phyloP scores from a whole-genome alignment of 2,329 filamentous ascomycete species.

The Colletotrichum sp. region DNA sequence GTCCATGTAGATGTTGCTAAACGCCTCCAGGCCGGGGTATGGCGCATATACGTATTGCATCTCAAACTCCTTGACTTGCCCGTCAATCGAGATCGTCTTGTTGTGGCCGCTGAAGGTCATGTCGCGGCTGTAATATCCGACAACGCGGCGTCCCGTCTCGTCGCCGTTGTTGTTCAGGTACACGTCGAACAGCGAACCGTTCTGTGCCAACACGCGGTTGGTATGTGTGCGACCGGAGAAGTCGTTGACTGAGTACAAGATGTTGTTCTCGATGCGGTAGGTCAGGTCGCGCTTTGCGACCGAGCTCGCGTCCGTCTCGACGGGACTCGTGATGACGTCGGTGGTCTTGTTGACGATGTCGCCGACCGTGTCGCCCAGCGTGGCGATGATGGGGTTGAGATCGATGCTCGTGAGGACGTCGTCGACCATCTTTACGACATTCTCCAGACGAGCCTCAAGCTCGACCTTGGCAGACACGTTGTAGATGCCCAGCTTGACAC shows the following conservation, averaged over 20 bases:
- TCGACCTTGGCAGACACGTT: constrained; percentile 63
- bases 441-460: constrained; percentile 64
- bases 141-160: constrained; percentile 44
- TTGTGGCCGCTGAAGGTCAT: constrained; percentile 63
- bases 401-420: constrained; percentile 64
- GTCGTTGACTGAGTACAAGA: constrained; percentile 66
- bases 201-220: constrained; percentile 61
- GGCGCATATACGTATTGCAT: constrained; percentile 60
- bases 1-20: constrained; percentile 54
- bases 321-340: constrained; percentile 21
- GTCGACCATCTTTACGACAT: constrained; percentile 64
- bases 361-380: constrained; percentile 54
- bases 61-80: constrained; percentile 49
- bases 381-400: constrained; percentile 64
- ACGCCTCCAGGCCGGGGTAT: constrained; percentile 49
- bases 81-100: constrained; percentile 48
- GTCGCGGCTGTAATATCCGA: constrained; percentile 54
- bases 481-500: constrained; percentile 60
- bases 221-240: constrained; percentile 61
- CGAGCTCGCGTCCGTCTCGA: constrained; percentile 1
- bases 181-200: constrained; percentile 59
- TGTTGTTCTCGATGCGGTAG: constrained; percentile 59
- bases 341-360: constrained; percentile 46
- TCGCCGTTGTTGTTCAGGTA: constrained; percentile 58
- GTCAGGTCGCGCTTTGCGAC: constrained; percentile 30